These are phyloP conservation scores for Chloris gayana DNA, from an alignment of 176 grass and related monocot genomes.

Conservation along the genomic window DNA sequence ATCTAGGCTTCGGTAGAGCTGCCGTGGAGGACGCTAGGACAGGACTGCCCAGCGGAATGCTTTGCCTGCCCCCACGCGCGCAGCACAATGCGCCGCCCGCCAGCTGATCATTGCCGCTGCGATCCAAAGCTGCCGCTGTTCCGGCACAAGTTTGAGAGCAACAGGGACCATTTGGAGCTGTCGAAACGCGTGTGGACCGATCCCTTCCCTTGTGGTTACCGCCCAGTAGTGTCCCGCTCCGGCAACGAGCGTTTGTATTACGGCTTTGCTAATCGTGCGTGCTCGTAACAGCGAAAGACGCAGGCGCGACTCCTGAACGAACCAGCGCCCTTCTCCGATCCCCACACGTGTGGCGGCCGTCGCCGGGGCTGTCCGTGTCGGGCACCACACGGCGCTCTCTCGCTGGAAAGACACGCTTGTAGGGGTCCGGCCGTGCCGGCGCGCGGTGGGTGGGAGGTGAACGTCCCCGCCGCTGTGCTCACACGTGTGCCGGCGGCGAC, in stretches of 20 bases:
- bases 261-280: neutral
- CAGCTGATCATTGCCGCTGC: neutral
- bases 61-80: neutral
- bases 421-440: neutral
- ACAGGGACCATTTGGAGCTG: too few relatives aligned
- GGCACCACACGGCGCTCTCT: neutral
- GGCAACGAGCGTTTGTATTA: neutral
- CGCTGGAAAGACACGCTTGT: neutral
- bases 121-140: too few relatives aligned
- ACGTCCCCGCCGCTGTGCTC: conserved; percentile 5
- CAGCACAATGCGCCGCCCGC: neutral
- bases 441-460: neutral
- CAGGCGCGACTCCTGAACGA: neutral
- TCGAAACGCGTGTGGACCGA: too few relatives aligned
- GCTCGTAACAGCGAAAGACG: neutral
- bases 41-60: conserved; percentile 17
- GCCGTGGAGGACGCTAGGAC: neutral
- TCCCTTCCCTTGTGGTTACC: too few relatives aligned
- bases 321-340: neutral
- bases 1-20: neutral
- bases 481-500: neutral
- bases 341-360: neutral
- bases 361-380: neutral
- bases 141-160: too few relatives aligned
- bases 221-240: too few relatives aligned